phyloP scores from a whole-genome alignment of 139 green algal genomes.

The Auxenochlorella pyrenoidosa region DNA sequence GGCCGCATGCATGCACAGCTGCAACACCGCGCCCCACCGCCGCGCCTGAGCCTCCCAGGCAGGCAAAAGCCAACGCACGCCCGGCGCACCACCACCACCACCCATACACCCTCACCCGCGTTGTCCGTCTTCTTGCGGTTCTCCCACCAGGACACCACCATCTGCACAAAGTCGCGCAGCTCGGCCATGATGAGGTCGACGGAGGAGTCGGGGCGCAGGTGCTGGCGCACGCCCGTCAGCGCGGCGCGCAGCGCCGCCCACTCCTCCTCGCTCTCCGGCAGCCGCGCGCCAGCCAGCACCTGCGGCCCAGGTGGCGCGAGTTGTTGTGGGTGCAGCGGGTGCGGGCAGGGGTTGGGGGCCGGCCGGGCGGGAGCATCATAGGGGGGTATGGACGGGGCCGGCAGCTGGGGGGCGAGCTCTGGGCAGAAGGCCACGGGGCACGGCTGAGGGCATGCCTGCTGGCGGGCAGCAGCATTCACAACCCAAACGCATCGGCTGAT shows the following conservation, averaged over 20 bases:
- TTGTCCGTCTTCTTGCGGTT: constrained; percentile 52
- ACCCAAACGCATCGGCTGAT: too few species aligned
- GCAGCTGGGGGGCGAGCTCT: not conserved
- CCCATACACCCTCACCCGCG: not conserved
- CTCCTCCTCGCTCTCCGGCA: constrained; percentile 62
- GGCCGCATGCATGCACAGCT: too few species aligned
- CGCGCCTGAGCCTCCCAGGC: too few species aligned
- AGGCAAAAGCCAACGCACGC: too few species aligned
- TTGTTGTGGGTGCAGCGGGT: too few species aligned
- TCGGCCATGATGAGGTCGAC: constrained; percentile 44
- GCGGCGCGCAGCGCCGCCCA: constrained; percentile 41
- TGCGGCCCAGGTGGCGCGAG: too few species aligned
- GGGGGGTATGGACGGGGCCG: not conserved
- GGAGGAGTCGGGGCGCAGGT: constrained; percentile 33
- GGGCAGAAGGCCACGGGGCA: not conserved
- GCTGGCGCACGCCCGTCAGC: constrained; percentile 41
- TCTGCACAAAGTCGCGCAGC: constrained; percentile 50
- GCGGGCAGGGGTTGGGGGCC: not conserved
- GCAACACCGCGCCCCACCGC: too few species aligned
- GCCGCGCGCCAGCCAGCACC: constrained; percentile 49
- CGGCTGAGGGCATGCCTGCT: too few species aligned
- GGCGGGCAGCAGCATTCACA: too few species aligned
- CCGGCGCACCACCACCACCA: not conserved
- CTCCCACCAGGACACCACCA: constrained; percentile 66
- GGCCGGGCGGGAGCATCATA: not conserved